A percentile compares a stretch with the other conserved stretches of the same genome.
Conservation (phyloP, 106 monocot species). For the Dactylorhiza incarnata region DNA sequence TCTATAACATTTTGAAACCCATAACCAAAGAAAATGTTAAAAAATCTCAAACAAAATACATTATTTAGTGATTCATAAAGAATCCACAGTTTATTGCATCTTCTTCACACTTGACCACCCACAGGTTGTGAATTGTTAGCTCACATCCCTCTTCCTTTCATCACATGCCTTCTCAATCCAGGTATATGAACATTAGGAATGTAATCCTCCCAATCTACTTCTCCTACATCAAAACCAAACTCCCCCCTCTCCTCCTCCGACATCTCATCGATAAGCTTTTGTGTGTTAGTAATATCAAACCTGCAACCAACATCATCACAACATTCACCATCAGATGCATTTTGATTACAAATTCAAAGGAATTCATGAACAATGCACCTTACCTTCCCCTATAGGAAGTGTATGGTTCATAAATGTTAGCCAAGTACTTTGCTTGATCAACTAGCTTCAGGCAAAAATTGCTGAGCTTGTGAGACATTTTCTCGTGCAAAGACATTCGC, state of each 20-base stretch:
- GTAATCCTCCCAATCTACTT: slow-evolving; percentile 73
- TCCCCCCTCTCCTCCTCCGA: no score
- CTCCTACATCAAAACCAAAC: no score
- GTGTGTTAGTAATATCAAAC: no score
- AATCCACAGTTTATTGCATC: no score
- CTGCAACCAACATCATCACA: slow-evolving; percentile 3
- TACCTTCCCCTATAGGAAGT: slow-evolving; percentile 80
- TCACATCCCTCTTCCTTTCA: slow-evolving; percentile 68
- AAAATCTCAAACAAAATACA: no score
- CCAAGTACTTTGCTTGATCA: slow-evolving; percentile 66
- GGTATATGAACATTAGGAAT: slow-evolving; percentile 76
- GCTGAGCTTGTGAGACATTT: slow-evolving; percentile 26
- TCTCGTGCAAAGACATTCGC: slow-evolving; percentile 20
- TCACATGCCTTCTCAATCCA: slow-evolving; percentile 77
- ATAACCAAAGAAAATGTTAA: no score
- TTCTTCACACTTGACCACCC: slow-evolving; percentile 12
- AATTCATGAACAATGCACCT: neutral
- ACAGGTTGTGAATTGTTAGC: slow-evolving; percentile 11
- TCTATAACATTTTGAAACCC: no score
- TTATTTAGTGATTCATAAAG: no score
- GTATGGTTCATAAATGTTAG: slow-evolving; percentile 69
- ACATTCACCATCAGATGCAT: neutral
- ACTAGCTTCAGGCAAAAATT: slow-evolving; percentile 43
- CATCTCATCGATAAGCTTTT: no score
- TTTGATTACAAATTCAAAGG: neutral